Percentiles rank a stretch among this genome's conserved stretches.
Conservation (phyloP, 345 rosid species). For the Geranium brycei region DNA sequence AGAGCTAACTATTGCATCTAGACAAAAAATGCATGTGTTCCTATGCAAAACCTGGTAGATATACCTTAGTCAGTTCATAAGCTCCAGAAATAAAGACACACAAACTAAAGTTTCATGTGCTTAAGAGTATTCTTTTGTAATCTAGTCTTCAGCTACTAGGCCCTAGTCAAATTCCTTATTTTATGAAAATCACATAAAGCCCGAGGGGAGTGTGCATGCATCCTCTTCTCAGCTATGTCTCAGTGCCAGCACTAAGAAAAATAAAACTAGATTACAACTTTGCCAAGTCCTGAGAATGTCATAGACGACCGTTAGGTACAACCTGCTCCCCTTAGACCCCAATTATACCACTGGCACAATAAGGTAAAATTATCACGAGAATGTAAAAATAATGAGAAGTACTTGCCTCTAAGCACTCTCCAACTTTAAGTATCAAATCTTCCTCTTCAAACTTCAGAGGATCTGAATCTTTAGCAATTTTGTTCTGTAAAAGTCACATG, state of each 20-base stretch:
- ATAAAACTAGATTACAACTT: no score
- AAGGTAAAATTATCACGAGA: background rate
- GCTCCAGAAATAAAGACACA: no score
- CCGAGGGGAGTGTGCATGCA: no score
- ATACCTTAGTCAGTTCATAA: no score
- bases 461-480: slow-evolving; percentile 73
- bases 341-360: background rate
- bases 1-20: background rate
- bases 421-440: slow-evolving; percentile 78
- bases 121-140: no score
- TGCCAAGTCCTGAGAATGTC: no score
- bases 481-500: slow-evolving; percentile 37
- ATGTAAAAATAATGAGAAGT: background rate
- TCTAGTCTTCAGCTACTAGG: no score
- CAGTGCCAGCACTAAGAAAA: no score
- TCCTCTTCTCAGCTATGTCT: no score
- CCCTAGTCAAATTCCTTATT: background rate
- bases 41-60: background rate
- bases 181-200: background rate
- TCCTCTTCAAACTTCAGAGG: slow-evolving; percentile 50
- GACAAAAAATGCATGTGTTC: background rate
- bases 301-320: no score
- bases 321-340: no score
- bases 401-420: slow-evolving; percentile 88
- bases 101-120: no score